Conservation (phyloP, 176 grass and related monocot genomes). For the Carex kokanica region DNA sequence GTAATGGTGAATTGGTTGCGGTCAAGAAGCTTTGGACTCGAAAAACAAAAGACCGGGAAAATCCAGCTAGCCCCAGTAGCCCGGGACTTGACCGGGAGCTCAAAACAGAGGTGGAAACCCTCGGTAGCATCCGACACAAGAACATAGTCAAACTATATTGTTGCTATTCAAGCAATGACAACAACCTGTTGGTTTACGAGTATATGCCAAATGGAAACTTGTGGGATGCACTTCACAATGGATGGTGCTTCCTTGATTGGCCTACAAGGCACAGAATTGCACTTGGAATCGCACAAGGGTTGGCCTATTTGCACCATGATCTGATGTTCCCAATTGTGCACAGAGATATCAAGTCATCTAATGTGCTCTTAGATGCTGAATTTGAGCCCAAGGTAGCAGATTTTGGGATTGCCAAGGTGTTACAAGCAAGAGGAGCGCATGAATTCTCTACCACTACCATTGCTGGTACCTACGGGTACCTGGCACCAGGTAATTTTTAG, state of each 20-base stretch:
- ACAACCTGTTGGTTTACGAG: slow-evolving; percentile 92
- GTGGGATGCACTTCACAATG: slow-evolving; percentile 77
- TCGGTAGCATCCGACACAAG: slow-evolving; percentile 99
- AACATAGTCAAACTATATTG: slow-evolving; percentile 99
- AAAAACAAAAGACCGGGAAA: slow-evolving; percentile 5
- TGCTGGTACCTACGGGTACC: slow-evolving; percentile 82
- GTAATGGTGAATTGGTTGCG: slow-evolving; percentile 64
- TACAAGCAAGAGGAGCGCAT: slow-evolving; percentile 41
- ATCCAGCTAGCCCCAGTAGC: not conserved
- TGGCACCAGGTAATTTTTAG: slow-evolving; percentile 58
- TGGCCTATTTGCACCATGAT: slow-evolving; percentile 91
- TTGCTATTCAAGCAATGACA: slow-evolving; percentile 72
- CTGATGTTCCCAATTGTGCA: slow-evolving; percentile 77
- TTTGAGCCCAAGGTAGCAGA: slow-evolving; percentile 95
- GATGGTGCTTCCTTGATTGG: slow-evolving; percentile 70
- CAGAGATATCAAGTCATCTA: slow-evolving; percentile 87
- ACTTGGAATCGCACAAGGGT: slow-evolving; percentile 69
- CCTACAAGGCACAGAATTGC: slow-evolving; percentile 70
- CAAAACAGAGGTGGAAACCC: slow-evolving; percentile 81
- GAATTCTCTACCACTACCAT: slow-evolving; percentile 65
- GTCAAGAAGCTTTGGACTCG: slow-evolving; percentile 86
- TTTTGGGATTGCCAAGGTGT: slow-evolving; percentile 84
- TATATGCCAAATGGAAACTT: slow-evolving; percentile 99
- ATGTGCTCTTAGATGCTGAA: slow-evolving; percentile 88
- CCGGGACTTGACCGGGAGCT: slow-evolving; percentile 55